Conservation (phyloP, 495 filamentous ascomycete genomes). For the Zalerion maritima region DNA sequence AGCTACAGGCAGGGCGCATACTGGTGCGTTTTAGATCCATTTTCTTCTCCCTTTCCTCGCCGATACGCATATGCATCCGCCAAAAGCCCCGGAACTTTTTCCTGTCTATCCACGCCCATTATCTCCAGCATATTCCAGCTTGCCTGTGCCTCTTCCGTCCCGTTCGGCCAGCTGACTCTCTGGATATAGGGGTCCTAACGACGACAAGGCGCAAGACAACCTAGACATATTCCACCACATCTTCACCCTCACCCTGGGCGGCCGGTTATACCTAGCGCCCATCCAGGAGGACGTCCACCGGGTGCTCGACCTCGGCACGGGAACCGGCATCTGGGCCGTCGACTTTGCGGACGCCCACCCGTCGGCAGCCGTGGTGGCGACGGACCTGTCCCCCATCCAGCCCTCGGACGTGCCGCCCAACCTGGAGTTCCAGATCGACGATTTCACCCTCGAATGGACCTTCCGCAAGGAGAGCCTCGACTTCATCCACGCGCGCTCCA, state of each 20-base stretch:
- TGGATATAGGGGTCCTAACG: too few relatives aligned
- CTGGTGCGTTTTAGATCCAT: too few relatives aligned
- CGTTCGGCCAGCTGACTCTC: too few relatives aligned
- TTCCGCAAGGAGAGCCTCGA: slow-evolving; percentile 26
- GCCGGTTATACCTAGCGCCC: slow-evolving; percentile 20
- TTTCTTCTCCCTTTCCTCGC: too few relatives aligned
- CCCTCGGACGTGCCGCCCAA: slow-evolving; percentile 36
- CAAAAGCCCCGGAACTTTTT: too few relatives aligned
- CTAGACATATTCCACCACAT: slow-evolving; percentile 24
- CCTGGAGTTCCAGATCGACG: slow-evolving; percentile 34
- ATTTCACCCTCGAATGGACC: slow-evolving; percentile 35
- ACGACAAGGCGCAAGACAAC: slow-evolving; percentile 8
- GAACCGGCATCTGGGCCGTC: slow-evolving; percentile 35
- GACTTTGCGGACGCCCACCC: slow-evolving; percentile 9
- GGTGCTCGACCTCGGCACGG: slow-evolving; percentile 35
- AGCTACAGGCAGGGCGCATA: slow-evolving; percentile 39
- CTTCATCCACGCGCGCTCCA: slow-evolving; percentile 22
- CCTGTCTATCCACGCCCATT: too few relatives aligned
- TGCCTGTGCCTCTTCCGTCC: too few relatives aligned
- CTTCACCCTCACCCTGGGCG: slow-evolving; percentile 16
- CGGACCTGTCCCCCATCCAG: slow-evolving; percentile 28
- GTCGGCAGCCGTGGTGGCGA: slow-evolving; percentile 6
- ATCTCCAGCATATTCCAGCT: too few relatives aligned
- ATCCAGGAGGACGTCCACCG: slow-evolving; percentile 8
- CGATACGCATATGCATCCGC: too few relatives aligned